Percentiles rank a stretch among this genome's conserved stretches.
Conservation (phyloP, 164 flowering plant genomes). For the Protea cynaroides region DNA sequence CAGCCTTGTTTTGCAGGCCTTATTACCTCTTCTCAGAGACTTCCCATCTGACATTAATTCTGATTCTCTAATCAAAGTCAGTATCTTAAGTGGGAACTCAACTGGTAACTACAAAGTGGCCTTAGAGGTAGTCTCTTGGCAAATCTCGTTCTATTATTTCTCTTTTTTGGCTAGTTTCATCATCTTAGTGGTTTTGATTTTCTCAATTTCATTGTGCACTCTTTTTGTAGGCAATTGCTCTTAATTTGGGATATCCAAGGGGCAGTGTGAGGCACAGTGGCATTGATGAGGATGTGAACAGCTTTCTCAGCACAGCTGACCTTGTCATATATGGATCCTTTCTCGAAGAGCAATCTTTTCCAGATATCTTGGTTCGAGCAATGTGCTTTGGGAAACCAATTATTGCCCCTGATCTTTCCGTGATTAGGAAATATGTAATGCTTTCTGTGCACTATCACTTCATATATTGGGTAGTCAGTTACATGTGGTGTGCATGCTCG, state of each 20-base stretch:
- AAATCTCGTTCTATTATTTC: neutral
- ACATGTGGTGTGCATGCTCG: neutral
- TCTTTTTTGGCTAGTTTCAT: neutral
- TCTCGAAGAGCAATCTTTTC: constrained; percentile 86
- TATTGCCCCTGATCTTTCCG: constrained; percentile 73
- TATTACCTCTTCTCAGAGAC: constrained; percentile 51
- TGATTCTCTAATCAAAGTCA: constrained; percentile 46
- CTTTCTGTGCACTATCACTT: constrained; percentile 10
- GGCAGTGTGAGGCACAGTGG: constrained; percentile 51
- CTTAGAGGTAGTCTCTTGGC: constrained; percentile 48
- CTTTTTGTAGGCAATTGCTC: constrained; percentile 58
- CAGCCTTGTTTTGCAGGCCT: constrained; percentile 68
- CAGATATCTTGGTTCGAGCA: constrained; percentile 68
- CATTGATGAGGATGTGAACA: constrained; percentile 39
- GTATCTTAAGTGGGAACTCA: constrained; percentile 50
- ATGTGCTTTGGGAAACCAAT: constrained; percentile 84
- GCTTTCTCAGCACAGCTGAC: constrained; percentile 42
- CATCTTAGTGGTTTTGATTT: constrained; percentile 6
- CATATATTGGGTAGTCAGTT: neutral
- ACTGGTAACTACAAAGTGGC: constrained; percentile 54
- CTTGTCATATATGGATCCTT: constrained; percentile 90
- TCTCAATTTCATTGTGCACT: neutral
- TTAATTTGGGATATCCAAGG: constrained; percentile 55
- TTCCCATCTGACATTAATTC: constrained; percentile 27
- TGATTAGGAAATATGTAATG: constrained; percentile 77